These are phyloP conservation scores for Sanghuangporus sanghuang DNA, from an alignment of 1,284 basidiomycete species.

Conservation along the genomic window DNA sequence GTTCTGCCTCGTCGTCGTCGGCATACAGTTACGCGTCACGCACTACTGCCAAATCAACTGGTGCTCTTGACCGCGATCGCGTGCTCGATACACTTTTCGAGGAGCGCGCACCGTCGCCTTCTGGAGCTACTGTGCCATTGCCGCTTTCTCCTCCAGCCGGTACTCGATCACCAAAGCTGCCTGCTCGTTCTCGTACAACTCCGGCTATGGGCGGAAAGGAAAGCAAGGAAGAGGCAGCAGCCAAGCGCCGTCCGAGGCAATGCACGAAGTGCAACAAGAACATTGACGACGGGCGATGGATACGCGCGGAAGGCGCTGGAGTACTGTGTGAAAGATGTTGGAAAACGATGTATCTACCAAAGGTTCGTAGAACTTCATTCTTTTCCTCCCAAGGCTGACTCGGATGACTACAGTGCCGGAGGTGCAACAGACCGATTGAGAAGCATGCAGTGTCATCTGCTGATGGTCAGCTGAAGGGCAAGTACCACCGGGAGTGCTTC, in stretches of 20 bases:
- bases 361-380: conserved; percentile 44
- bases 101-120: conserved; percentile 29
- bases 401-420: conserved; percentile 57
- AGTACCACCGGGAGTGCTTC: conserved; percentile 87
- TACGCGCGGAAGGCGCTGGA: conserved; percentile 55
- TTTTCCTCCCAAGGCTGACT: conserved; percentile 10
- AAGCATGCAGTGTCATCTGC: conserved; percentile 86
- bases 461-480: conserved; percentile 89
- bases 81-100: conserved; percentile 49
- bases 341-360: conserved; percentile 92
- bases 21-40: conserved; percentile 18
- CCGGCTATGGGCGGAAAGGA: conserved; percentile 32
- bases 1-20: conserved; percentile 29
- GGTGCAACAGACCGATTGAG: conserved; percentile 80
- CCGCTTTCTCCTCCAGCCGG: conserved; percentile 37
- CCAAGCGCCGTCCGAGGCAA: conserved; percentile 19
- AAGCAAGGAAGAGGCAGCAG: neutral
- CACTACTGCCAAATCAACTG: conserved; percentile 21
- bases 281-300: conserved; percentile 79
- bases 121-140: conserved; percentile 18
- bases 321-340: conserved; percentile 82
- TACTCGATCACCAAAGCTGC: conserved; percentile 40
- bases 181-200: conserved; percentile 49
- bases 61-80: conserved; percentile 25
- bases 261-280: conserved; percentile 65